phyloP scores from a whole-genome alignment of 2,329 filamentous ascomycete genomes.

The Trichophyton verrucosum region DNA sequence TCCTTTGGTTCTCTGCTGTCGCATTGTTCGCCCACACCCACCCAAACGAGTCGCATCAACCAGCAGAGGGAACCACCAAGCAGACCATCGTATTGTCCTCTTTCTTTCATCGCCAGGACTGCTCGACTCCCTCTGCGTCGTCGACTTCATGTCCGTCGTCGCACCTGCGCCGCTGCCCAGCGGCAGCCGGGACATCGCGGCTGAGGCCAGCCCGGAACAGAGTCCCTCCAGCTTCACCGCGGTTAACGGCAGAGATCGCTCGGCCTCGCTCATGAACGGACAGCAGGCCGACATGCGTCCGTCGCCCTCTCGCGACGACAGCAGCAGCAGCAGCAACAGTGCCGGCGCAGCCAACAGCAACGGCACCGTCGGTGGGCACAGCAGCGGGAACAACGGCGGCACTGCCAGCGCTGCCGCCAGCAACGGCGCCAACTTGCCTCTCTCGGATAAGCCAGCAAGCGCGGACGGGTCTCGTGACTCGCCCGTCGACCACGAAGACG shows the following conservation, averaged over 20 bases:
- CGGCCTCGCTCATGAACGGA: conserved; percentile 10
- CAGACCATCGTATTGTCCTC: background rate
- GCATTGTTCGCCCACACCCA: background rate
- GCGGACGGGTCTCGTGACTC: background rate
- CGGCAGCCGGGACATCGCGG: conserved; percentile 17
- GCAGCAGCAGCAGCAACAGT: background rate
- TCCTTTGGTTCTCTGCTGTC: background rate
- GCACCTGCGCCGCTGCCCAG: conserved; percentile 24
- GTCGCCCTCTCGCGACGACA: background rate
- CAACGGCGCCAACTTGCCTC: conserved; percentile 1
- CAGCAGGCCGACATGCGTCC: conserved; percentile 11
- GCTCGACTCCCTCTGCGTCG: background rate
- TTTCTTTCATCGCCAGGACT: background rate
- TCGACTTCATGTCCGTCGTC: conserved; percentile 24
- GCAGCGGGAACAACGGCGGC: background rate
- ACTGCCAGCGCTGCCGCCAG: background rate
- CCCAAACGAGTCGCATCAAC: background rate
- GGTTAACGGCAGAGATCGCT: conserved; percentile 31
- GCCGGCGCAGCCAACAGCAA: background rate
- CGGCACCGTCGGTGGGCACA: background rate
- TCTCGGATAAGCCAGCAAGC: background rate
- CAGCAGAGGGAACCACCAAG: background rate
- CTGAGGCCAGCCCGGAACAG: conserved; percentile 26
- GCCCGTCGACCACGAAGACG: background rate
- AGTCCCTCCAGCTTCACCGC: conserved; percentile 36